These are phyloP conservation scores for Arthroderma uncinatum DNA, from an alignment of 2,329 filamentous ascomycete species.

Conservation along the genomic window DNA sequence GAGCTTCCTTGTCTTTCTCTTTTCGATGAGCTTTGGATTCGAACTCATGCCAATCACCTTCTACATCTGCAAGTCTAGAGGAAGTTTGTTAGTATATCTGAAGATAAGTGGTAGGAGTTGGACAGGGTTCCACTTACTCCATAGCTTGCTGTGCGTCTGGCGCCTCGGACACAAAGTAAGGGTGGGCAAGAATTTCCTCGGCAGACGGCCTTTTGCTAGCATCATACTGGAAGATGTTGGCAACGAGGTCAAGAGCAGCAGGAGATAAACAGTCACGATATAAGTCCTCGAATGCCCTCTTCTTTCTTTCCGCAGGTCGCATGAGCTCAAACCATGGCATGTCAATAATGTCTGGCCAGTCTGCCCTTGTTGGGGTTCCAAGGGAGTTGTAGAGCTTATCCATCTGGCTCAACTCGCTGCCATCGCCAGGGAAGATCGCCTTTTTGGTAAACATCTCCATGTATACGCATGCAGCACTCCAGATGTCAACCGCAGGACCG, in stretches of 20 bases:
- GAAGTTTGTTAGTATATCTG: constrained; percentile 18
- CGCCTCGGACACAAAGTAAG: constrained; percentile 77
- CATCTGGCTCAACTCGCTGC: constrained; percentile 87
- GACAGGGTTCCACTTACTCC: constrained; percentile 53
- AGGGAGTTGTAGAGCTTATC: constrained; percentile 93
- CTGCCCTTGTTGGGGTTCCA: constrained; percentile 69
- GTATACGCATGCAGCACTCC: constrained; percentile 94
- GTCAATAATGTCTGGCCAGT: constrained; percentile 84
- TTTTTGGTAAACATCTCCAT: constrained; percentile 91
- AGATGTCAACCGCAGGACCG: constrained; percentile 81
- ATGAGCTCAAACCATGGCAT: constrained; percentile 97
- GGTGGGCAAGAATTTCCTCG: constrained; percentile 69
- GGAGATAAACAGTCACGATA: constrained; percentile 68
- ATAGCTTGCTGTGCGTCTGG: constrained; percentile 64
- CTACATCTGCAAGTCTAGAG: constrained; percentile 58
- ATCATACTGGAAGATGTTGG: constrained; percentile 80
- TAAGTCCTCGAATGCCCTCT: constrained; percentile 67
- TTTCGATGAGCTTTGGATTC: constrained; percentile 90
- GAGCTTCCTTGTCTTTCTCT: constrained; percentile 58
- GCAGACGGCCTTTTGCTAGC: constrained; percentile 73
- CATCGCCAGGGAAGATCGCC: constrained; percentile 90
- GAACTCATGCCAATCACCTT: constrained; percentile 98
- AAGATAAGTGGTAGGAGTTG: constrained; percentile 4
- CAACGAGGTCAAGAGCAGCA: constrained; percentile 70
- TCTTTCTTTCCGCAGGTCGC: constrained; percentile 60